Percentiles rank a stretch among this genome's conserved stretches.
These are phyloP conservation scores for Spiromastix sp. DNA, from an alignment of 2,329 filamentous ascomycete species.

Conservation along the genomic window DNA sequence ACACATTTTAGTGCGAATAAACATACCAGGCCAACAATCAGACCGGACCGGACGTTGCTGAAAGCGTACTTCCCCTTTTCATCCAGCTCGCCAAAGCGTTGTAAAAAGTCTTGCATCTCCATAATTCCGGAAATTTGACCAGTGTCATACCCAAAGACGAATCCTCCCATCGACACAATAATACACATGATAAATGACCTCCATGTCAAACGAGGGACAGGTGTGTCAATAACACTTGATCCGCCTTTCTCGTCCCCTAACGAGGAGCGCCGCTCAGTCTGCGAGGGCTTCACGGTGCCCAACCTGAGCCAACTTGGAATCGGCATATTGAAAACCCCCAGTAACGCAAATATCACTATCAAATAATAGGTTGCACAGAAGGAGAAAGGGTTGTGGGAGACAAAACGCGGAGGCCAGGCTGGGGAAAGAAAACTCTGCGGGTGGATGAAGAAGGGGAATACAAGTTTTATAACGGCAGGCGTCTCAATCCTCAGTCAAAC, in stretches of 20 bases:
- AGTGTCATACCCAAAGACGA: conserved; percentile 35
- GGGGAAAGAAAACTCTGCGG: too few relatives aligned
- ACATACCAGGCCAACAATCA: conserved; percentile 36
- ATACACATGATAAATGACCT: conserved; percentile 34
- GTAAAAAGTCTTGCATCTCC: conserved; percentile 36
- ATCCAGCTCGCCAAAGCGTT: conserved; percentile 29
- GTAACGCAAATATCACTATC: too few relatives aligned
- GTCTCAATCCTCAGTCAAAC: too few relatives aligned
- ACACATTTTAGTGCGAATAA: background rate
- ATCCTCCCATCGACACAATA: conserved; percentile 38
- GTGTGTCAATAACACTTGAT: conserved; percentile 26
- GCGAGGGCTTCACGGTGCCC: background rate
- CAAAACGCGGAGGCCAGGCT: too few relatives aligned
- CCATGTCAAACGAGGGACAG: conserved; percentile 33
- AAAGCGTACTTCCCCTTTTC: conserved; percentile 26
- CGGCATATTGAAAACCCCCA: too few relatives aligned
- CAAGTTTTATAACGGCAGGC: too few relatives aligned
- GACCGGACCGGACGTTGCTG: conserved; percentile 33
- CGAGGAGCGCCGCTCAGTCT: conserved; percentile 1
- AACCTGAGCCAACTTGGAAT: too few relatives aligned
- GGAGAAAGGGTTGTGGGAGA: too few relatives aligned
- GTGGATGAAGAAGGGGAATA: too few relatives aligned
- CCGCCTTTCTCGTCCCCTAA: background rate
- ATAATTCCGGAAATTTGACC: conserved; percentile 37
- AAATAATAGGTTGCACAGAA: too few relatives aligned